Percentiles rank a stretch among this genome's conserved stretches.
Conservation (phyloP, 2,329 filamentous ascomycete species). For the Pseudogymnoascus pannorum region DNA sequence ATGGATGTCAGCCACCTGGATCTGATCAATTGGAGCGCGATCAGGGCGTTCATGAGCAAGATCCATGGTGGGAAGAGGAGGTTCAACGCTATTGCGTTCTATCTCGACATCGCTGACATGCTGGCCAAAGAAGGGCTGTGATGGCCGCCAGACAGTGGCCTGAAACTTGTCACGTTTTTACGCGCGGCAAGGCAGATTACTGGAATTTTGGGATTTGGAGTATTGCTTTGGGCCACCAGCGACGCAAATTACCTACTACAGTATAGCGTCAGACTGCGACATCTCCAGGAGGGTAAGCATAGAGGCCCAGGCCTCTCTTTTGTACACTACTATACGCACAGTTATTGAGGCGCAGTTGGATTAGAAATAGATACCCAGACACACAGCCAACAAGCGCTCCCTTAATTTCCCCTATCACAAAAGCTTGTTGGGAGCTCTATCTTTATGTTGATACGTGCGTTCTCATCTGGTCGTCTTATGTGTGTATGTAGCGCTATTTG, state of each 20-base stretch:
- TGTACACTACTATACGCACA: neutral
- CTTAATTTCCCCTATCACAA: constrained; percentile 1
- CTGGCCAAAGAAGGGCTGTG: constrained; percentile 55
- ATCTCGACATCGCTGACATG: constrained; percentile 62
- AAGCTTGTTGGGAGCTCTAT: neutral
- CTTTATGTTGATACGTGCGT: neutral
- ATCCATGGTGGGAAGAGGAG: constrained; percentile 44
- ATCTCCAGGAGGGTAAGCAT: neutral
- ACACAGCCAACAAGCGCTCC: constrained; percentile 4
- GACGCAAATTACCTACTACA: neutral
- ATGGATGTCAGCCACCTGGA: constrained; percentile 56
- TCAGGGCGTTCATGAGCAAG: constrained; percentile 48
- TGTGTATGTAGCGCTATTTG: neutral
- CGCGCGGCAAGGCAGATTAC: constrained; percentile 4
- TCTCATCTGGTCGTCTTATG: neutral
- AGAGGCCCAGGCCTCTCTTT: neutral
- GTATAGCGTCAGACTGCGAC: neutral
- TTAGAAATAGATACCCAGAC: constrained; percentile 7
- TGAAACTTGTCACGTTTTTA: constrained; percentile 7
- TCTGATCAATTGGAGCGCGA: constrained; percentile 61
- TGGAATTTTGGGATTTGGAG: neutral
- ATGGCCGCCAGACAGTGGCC: neutral
- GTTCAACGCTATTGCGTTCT: constrained; percentile 62
- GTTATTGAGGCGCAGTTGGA: constrained; percentile 4
- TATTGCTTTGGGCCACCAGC: neutral